Evolutionary conservation across 495 filamentous ascomycete genomes (phyloP).

Genomic region (Astrocystis sublimbata): DNA sequence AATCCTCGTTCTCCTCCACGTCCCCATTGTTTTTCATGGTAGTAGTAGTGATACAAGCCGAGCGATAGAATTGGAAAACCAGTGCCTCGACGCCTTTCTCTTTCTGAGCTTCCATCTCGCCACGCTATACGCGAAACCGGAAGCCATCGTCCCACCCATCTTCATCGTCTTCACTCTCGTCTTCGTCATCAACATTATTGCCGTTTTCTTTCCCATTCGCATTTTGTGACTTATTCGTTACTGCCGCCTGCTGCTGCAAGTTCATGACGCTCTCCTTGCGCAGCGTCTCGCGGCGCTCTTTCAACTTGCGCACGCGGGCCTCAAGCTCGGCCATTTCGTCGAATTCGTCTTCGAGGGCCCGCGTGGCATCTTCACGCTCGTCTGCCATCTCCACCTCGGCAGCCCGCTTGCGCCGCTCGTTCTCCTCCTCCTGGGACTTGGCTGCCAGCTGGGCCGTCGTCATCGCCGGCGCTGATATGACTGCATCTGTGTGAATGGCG

Average conservation of each 20-base stretch:
- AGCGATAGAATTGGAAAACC: background rate
- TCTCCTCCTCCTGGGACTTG: conserved; percentile 61
- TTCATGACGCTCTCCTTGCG: conserved; percentile 39
- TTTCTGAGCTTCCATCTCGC: background rate
- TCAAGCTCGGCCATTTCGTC: conserved; percentile 94
- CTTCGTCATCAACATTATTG: conserved; percentile 54
- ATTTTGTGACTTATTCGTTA: background rate
- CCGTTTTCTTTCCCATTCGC: conserved; percentile 23
- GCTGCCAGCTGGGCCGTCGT: conserved; percentile 72
- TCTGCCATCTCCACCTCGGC: conserved; percentile 60
- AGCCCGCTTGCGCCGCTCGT: conserved; percentile 60
- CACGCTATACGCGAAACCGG: conserved; percentile 52
- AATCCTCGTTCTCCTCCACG: no score
- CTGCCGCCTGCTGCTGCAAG: conserved; percentile 22
- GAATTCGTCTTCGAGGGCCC: conserved; percentile 82
- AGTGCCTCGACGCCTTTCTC: background rate
- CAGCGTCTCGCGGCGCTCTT: conserved; percentile 63
- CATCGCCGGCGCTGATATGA: conserved; percentile 71
- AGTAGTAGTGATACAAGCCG: conserved; percentile 12
- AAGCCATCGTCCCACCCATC: conserved; percentile 73
- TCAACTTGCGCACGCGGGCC: conserved; percentile 71
- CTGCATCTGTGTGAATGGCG: conserved; percentile 46
- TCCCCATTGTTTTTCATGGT: conserved; percentile 7
- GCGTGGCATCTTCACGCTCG: conserved; percentile 82
- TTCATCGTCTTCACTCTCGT: conserved; percentile 58